Conservation (phyloP, 306 rosid species). For the Myrica gale region DNA sequence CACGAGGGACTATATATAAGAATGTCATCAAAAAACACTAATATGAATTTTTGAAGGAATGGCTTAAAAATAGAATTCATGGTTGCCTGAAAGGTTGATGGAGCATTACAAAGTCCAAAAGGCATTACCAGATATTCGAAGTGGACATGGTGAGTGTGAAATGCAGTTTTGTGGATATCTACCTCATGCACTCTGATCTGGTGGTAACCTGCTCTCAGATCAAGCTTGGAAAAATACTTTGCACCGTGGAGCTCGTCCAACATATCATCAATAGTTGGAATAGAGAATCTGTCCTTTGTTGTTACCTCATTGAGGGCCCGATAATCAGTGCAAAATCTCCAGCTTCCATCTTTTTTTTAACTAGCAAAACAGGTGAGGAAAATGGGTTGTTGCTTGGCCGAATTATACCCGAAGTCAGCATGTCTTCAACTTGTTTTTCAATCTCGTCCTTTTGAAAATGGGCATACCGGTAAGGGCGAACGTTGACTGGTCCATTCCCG, state of each 20-base stretch:
- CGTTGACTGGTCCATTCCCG: too few species aligned
- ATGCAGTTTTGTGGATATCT: neutral
- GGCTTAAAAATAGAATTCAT: neutral
- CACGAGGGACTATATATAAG: neutral
- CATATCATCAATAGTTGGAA: neutral
- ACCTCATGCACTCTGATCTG: neutral
- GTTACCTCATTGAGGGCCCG: too few species aligned
- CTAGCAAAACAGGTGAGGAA: too few species aligned
- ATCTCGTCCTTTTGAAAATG: too few species aligned
- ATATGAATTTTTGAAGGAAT: neutral
- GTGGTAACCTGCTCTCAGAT: neutral
- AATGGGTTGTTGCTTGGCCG: too few species aligned
- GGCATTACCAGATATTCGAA: too few species aligned
- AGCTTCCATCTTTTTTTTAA: too few species aligned
- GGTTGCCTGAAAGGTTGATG: neutral
- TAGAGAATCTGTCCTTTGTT: neutral
- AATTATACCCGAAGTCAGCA: too few species aligned
- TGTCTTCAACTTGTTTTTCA: too few species aligned
- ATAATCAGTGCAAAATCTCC: too few species aligned
- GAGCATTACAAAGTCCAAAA: neutral
- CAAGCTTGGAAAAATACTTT: neutral
- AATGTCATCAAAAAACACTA: conserved; percentile 10
- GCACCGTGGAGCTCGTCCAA: neutral
- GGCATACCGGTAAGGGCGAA: too few species aligned
- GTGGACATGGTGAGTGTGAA: too few species aligned